A percentile compares a stretch with the other conserved stretches of the same genome.
Evolutionary conservation across 2,329 filamentous ascomycete genomes (phyloP).

Genomic region (Trichocomaceae sp.): DNA sequence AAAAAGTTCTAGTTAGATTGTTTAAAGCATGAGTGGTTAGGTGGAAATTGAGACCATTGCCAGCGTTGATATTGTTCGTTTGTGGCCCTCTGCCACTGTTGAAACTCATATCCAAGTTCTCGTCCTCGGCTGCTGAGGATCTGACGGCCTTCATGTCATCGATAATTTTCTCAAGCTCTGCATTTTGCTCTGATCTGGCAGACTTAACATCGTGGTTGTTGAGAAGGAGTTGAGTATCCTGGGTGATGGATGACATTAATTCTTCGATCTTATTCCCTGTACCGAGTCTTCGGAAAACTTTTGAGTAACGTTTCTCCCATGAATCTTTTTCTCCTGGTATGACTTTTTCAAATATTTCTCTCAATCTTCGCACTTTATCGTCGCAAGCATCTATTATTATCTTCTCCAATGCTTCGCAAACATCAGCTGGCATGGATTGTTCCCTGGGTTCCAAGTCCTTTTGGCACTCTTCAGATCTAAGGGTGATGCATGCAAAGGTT

Average conservation of each 20-base stretch:
- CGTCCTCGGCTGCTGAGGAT: neutral
- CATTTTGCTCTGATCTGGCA: neutral
- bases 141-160: neutral
- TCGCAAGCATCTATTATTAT: neutral
- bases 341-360: neutral
- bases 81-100: neutral
- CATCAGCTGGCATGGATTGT: neutral
- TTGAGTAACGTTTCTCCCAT: neutral
- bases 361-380: neutral
- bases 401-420: neutral
- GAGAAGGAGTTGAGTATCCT: neutral
- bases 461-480: too few species aligned
- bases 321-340: neutral
- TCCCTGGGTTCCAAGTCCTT: neutral
- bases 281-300: neutral
- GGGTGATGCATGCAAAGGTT: too few species aligned
- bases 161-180: neutral
- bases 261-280: neutral
- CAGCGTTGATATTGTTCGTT: constrained; percentile 52
- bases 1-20: too few species aligned
- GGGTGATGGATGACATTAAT: neutral
- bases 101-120: neutral
- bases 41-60: constrained; percentile 41
- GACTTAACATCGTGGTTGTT: neutral
- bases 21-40: too few species aligned